Evolutionary conservation across 1,284 basidiomycete genomes (phyloP), one percentile per base, ranked within the genome.

Genomic region (Apiotrichum gracile): DNA sequence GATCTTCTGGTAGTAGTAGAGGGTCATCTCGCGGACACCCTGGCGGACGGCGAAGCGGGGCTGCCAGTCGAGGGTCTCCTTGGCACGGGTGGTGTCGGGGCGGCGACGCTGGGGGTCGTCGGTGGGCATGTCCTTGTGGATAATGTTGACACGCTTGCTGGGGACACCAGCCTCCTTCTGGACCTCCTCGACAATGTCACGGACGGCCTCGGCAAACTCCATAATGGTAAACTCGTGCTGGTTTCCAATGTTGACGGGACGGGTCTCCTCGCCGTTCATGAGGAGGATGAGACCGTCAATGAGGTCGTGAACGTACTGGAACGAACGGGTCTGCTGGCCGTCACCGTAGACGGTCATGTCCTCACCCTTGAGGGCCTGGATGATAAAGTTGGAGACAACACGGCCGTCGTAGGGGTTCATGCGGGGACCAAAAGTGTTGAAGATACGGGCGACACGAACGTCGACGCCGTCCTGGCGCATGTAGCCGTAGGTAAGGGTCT

Each of bases 321-420:
- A 96, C 19, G 92, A 97, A 54, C 94, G 86, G 21, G 94, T 97
- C 77, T 97, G 92, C 44, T 79, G 84, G 56, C 94, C 94, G 69
- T 97, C 94, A 47, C 94, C 94, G 76, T 97, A 98, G 44, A 97
- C 87, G 46, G 92, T 96, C 80, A 98, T 85, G 73, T 96, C 88
- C 77, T 97, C 86, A 47, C 91, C 92, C 64, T 87, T 87, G 54
- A 98, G 83, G 10, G 93, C 94, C 68, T 97, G 93, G 51, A 97
- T 87, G 70, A 97, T 94, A 75, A 98, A 97, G 78, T 97, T 97
- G 69, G 91, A 94, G 33, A 98, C 94, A 54, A 98, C 91, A 54
- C 94, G 87, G 24, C 94, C 94, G 69, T 97, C 94, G 69, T 85
- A 84, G 2, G 92, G 90, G 78, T 94, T 93, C 92, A 96, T 92